A percentile compares a stretch with the other conserved stretches of the same genome.
phyloP scores from a whole-genome alignment of 2,329 filamentous ascomycete species.

The Pseudogymnoascus sp. region DNA sequence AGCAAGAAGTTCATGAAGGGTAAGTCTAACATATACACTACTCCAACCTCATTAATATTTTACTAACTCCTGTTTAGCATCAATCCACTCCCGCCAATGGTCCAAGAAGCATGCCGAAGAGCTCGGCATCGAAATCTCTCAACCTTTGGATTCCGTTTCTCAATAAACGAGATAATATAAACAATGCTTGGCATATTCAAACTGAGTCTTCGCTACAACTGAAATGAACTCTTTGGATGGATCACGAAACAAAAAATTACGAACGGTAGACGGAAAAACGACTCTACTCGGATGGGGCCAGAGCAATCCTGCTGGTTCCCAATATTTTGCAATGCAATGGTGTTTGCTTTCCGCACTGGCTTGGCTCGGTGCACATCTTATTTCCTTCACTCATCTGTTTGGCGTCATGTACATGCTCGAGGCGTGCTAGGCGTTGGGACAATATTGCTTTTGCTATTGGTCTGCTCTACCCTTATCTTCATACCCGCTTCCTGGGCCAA shows the following conservation, averaged over 20 bases:
- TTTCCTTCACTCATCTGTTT: conserved; percentile 6
- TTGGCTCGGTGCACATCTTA: not conserved
- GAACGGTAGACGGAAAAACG: conserved; percentile 8
- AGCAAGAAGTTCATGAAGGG: conserved; percentile 99
- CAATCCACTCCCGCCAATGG: conserved; percentile 86
- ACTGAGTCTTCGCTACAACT: conserved; percentile 5
- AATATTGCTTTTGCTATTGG: conserved; percentile 9
- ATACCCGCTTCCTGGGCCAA: conserved; percentile 6
- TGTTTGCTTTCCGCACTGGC: conserved; percentile 2
- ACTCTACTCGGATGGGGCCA: not conserved
- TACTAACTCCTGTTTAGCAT: conserved; percentile 51
- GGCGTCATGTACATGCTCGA: conserved; percentile 7
- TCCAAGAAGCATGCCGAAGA: conserved; percentile 68
- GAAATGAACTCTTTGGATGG: conserved; percentile 9
- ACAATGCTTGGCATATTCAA: conserved; percentile 10
- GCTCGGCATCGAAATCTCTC: conserved; percentile 42
- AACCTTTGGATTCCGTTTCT: conserved; percentile 24
- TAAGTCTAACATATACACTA: conserved; percentile 38
- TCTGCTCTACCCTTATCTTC: conserved; percentile 8
- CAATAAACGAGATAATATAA: conserved; percentile 17
- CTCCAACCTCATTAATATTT: conserved; percentile 2
- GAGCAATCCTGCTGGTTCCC: conserved; percentile 4
- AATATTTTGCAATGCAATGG: conserved; percentile 5
- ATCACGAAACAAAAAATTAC: conserved; percentile 10
- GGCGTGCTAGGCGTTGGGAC: conserved; percentile 7